Evolutionary conservation across 2,329 filamentous ascomycete genomes (phyloP), one percentile per base, ranked within the genome.

Genomic region (Laburnicola sp.): DNA sequence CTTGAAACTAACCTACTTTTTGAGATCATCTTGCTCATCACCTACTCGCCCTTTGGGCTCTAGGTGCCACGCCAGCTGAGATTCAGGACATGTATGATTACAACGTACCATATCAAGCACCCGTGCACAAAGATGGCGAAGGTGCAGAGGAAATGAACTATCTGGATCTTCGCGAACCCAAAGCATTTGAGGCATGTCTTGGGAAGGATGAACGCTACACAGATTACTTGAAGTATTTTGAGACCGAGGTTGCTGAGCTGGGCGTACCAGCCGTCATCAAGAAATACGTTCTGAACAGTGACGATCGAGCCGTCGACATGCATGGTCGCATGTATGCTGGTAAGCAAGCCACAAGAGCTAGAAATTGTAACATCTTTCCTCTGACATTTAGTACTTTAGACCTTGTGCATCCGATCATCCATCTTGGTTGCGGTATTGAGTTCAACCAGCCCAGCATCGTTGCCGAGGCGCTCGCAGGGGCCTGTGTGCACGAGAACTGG

Each of bases 21-120:
- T 27, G 10, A 62, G 58, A 64, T 31, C 61, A 64, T 37, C 59
- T 63, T 28, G 50, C 63, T 5, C 61, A 64, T 43, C 60, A 64
- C 43, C 21, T 62, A 2, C 44, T 61, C 3, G 49, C 58, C 10
- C 34, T 63, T 6, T 59, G 50, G 21, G 54, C 60, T 8, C 30
- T 64, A 25, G 58, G 60, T 9, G 61, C 54, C 8, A 53, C 50
- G 3, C 36, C 49, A 8, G 28, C 30, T 6, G 50, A 63, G 45
- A 51, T 64, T 7, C 48, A 56, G 8, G 43, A 45, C 10, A 48
- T 49, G 3, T 64, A 50, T 9, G 49, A 52, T 21, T 32, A 45
- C 11, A 56, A 58, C 23, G 47, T 46, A 4, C 36, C 38, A 16
- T 63, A 59, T 8, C 60, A 64, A 44, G 39, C 38, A 9, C 45